Percentiles rank a stretch among this genome's conserved stretches.
These are phyloP conservation scores for Alternaria incomplexa DNA, from an alignment of 2,329 filamentous ascomycete species.

Conservation along the genomic window DNA sequence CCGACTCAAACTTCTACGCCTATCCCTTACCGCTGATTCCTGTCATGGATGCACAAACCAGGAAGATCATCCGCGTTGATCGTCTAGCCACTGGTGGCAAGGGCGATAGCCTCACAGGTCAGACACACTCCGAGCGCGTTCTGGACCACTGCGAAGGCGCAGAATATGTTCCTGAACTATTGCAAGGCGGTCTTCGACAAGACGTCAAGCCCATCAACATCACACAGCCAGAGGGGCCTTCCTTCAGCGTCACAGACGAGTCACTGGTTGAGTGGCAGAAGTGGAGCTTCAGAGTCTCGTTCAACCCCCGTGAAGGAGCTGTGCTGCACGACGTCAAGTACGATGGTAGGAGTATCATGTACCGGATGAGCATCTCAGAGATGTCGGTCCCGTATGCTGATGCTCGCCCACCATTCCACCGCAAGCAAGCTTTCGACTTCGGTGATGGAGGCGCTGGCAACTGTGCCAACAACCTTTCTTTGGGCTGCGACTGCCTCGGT, in stretches of 20 bases:
- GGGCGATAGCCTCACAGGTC: slow-evolving; percentile 44
- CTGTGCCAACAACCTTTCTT: slow-evolving; percentile 69
- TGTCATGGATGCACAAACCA: slow-evolving; percentile 45
- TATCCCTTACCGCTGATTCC: slow-evolving; percentile 48
- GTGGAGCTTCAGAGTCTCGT: slow-evolving; percentile 51
- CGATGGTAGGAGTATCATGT: slow-evolving; percentile 68
- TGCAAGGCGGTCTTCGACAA: slow-evolving; percentile 46
- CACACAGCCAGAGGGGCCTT: slow-evolving; percentile 71
- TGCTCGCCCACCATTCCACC: slow-evolving; percentile 67
- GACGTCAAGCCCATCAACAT: slow-evolving; percentile 73
- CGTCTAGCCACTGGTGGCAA: slow-evolving; percentile 48
- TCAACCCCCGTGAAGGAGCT: slow-evolving; percentile 62
- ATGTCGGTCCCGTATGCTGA: slow-evolving; percentile 74
- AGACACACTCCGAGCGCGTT: slow-evolving; percentile 48
- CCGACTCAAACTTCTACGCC: slow-evolving; percentile 50
- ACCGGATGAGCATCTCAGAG: slow-evolving; percentile 71
- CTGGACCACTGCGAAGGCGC: slow-evolving; percentile 58
- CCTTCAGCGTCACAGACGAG: slow-evolving; percentile 62
- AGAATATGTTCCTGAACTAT: slow-evolving; percentile 57
- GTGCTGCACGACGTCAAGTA: slow-evolving; percentile 76
- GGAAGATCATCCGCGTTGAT: slow-evolving; percentile 45
- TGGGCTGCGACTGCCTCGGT: slow-evolving; percentile 73
- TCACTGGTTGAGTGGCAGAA: slow-evolving; percentile 56
- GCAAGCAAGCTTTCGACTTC: slow-evolving; percentile 76
- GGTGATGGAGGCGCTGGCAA: slow-evolving; percentile 72